Conservation (phyloP, 2,329 filamentous ascomycete species). For the Alternaria triticimaculans region DNA sequence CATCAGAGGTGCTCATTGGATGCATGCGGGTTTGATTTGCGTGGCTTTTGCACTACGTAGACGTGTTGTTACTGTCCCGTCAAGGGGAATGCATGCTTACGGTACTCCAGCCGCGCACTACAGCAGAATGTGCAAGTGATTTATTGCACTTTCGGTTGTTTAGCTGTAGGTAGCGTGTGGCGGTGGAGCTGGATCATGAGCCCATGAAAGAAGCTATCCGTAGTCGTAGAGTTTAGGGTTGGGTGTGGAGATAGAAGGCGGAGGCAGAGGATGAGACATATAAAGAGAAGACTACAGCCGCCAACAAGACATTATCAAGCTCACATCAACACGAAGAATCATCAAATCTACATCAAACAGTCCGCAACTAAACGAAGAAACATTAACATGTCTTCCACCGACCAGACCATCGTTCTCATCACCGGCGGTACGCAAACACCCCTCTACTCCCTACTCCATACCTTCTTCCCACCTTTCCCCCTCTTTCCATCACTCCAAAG, state of each 20-base stretch:
- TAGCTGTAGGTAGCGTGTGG: not conserved
- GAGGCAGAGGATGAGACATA: not conserved
- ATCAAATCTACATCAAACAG: not conserved
- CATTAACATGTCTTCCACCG: slow-evolving; percentile 2
- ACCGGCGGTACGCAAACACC: slow-evolving; percentile 48
- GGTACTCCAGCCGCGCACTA: not conserved
- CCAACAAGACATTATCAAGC: accelerated
- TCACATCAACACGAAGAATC: not conserved
- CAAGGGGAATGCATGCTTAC: not conserved
- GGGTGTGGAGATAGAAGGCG: not conserved
- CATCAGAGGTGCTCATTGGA: not conserved
- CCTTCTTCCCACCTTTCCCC: not conserved
- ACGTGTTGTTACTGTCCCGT: not conserved
- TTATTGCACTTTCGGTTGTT: not conserved
- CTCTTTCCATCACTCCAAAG: accelerated
- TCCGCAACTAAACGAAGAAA: not conserved
- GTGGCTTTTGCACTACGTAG: not conserved
- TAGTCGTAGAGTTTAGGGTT: not conserved
- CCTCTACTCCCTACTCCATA: not conserved
- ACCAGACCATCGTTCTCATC: slow-evolving; percentile 40
- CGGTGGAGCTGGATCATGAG: not conserved
- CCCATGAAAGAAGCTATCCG: accelerated
- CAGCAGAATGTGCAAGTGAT: not conserved
- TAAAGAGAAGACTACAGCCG: not conserved
- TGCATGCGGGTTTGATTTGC: not conserved